Conservation (phyloP, 306 rosid genomes). For the Glycine latifolia region DNA sequence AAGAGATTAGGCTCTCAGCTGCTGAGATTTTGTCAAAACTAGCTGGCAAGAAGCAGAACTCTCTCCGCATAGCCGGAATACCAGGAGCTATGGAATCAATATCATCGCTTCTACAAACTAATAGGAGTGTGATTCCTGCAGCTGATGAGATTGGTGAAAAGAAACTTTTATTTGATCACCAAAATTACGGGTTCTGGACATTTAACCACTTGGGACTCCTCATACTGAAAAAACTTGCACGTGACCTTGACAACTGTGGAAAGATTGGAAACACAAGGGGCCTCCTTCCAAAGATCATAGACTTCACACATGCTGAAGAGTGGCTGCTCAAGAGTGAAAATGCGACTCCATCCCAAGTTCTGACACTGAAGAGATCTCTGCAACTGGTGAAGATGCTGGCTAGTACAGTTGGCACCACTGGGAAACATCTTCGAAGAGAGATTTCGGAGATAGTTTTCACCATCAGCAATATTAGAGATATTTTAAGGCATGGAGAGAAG, state of each 20-base stretch:
- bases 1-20: constrained; percentile 75
- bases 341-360: constrained; percentile 55
- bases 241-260: constrained; percentile 80
- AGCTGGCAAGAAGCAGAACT: constrained; percentile 77
- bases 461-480: constrained; percentile 75
- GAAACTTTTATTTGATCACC: constrained; percentile 53
- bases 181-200: constrained; percentile 65
- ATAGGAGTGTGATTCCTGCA: constrained; percentile 59
- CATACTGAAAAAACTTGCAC: constrained; percentile 79
- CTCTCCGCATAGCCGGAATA: constrained; percentile 76
- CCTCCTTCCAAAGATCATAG: constrained; percentile 78
- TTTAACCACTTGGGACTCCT: constrained; percentile 75
- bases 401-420: constrained; percentile 74
- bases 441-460: constrained; percentile 80
- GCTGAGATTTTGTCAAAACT: constrained; percentile 75
- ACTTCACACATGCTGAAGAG: constrained; percentile 73
- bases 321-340: constrained; percentile 58
- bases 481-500: constrained; percentile 66
- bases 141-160: constrained; percentile 78
- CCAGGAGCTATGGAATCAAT: constrained; percentile 91
- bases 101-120: constrained; percentile 72
- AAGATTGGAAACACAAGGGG: constrained; percentile 89
- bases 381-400: constrained; percentile 82
- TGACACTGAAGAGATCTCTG: constrained; percentile 68
- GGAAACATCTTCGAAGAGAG: constrained; percentile 70